Conservation (phyloP, 495 filamentous ascomycete genomes). For the Talaromyces liani region DNA sequence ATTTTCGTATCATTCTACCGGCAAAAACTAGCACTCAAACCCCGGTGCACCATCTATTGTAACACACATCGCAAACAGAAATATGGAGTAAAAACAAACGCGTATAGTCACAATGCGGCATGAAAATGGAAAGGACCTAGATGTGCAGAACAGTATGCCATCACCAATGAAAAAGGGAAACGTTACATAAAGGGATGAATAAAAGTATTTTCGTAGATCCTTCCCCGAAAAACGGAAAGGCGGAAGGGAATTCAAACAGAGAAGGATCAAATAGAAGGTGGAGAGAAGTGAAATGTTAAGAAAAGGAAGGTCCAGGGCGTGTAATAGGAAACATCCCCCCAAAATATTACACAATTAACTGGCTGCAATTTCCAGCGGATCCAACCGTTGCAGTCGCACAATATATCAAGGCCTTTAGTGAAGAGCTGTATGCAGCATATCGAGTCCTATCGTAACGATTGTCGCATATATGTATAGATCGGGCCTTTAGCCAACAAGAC, state of each 20-base stretch:
- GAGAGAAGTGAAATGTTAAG: constrained; percentile 13
- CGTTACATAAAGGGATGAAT: constrained; percentile 9
- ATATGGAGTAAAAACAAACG: neutral
- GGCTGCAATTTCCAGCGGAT: constrained; percentile 10
- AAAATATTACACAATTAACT: constrained; percentile 12
- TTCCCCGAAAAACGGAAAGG: constrained; percentile 10
- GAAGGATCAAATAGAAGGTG: constrained; percentile 12
- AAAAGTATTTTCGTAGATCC: constrained; percentile 14
- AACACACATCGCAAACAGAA: constrained; percentile 1
- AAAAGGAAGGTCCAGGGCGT: constrained; percentile 21
- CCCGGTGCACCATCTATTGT: constrained; percentile 4
- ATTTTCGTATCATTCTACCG: neutral
- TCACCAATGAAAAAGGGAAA: neutral
- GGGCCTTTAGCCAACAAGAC: neutral
- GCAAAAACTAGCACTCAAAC: neutral
- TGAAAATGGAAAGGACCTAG: constrained; percentile 1
- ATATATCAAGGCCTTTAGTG: neutral
- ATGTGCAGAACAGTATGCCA: neutral
- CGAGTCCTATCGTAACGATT: neutral
- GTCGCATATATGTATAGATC: neutral
- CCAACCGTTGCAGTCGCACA: constrained; percentile 11
- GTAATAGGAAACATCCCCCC: constrained; percentile 8
- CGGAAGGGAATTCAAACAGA: constrained; percentile 10
- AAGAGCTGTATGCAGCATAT: neutral
- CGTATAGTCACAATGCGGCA: constrained; percentile 4